Evolutionary conservation across 768 basidiomycete species (phyloP), one percentile per base, ranked within the genome.

Genomic region (Tylopilus plumbeoviolaceoides): DNA sequence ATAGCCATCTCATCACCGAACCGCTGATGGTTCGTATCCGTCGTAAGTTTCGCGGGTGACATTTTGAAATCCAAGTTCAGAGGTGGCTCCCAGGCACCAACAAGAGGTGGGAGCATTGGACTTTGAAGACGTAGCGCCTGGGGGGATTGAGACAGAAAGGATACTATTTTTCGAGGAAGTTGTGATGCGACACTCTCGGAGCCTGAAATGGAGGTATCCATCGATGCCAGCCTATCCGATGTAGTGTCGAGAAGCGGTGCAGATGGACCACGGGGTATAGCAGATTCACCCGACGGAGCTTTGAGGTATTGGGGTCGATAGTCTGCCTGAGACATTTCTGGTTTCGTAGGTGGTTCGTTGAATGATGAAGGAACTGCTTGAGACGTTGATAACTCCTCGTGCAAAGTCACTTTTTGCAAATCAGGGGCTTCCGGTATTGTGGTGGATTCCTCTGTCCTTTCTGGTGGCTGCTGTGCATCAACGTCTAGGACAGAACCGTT

Each of bases 1-100:
- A 69, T 43, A 10, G 51, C 47, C 56, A 58, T 70, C 11, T 57
- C 31, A 17, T 43, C 50, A 39, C 54, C 59, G 21, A 60, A 63
- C 44, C 58, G 58, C 5, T 15, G 33, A 28, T n/a, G 47, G 21
- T 2, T 20, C 12, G 35, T 18, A 27, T 48, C 50, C 15, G 20
- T 33, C n/a, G 7, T 36, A 31, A 36, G 21, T 27, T 17, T 21
- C 44, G 30, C 25, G 2, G 18, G 25, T 4, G 52, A 18, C 14
- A 65, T 50, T 47, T 45, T 43, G 50, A 64, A 67, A 5, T 55
- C 43, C 21, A 64, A 35, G 33, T 59, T 35, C 20, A 67, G 44
- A 45, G 57, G 51, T 7, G 61, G 61, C 7, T 59, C 48, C 31
- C 55, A 50, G 38, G 48, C 28, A 11, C 23, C 44, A 28, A 58